Evolutionary conservation across 164 flowering plant genomes (phyloP), one percentile per base, ranked within the genome.

Genomic region (Tinospora cordifolia): DNA sequence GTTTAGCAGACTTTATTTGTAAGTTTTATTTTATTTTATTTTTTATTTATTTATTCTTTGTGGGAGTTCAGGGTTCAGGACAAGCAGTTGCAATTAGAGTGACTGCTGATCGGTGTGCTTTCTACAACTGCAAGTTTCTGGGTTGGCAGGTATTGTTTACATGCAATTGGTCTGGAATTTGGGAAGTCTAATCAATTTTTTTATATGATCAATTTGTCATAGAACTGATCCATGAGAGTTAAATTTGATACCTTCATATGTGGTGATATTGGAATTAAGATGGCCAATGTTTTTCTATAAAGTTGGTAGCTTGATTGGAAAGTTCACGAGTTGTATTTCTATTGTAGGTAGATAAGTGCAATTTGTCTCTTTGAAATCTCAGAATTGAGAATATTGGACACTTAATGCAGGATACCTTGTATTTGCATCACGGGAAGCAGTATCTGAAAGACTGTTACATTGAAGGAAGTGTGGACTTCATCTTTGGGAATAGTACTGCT

Each of bases 391-490:
- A 51, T 51, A 51, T 51, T 51, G 59, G 21, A 17, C 22, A 17
- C 22, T 59, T 72, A 57, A n/a, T 79, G 80, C 86, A 94, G 99
- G 99, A 92, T 76, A 94, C 99, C 0, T 66, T 94, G 62, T 92
- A 94, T 80, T 77, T 94, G 78, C 99, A 92, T 82, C 70, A 90
- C 74, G 99, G 99, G 49, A 92, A 85, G 72, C 96, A 94, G 71
- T 94, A 90, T 79, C 73, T 94, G 73, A 87, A 84, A 76, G 91
- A 94, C 80, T 94, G 99, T 76, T 92, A 94, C 57, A 87, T 94
- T 69, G 99, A 94, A 82, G 99, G 98, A 76, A 92, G 96, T 69
- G 95, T 90, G 68, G 98, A 94, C 79, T 94, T 94, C 83, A 92
- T 94, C 51, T 94, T 94, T 82, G 99, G 99, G 25, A 94, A 94